These are phyloP conservation scores for Mrakia blollopis DNA, from an alignment of 768 basidiomycete species.

Conservation along the genomic window DNA sequence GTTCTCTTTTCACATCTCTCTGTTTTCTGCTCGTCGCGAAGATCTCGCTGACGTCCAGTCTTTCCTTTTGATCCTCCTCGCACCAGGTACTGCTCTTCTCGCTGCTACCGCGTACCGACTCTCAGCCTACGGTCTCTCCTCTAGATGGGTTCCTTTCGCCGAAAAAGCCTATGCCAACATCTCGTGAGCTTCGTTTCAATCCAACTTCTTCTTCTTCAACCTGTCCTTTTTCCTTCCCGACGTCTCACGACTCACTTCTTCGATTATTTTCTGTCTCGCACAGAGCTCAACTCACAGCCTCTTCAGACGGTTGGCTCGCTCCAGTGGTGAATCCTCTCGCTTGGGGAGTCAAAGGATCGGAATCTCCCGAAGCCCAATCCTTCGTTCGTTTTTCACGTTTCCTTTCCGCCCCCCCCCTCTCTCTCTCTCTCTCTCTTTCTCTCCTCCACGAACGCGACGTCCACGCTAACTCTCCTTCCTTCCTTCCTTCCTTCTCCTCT, in stretches of 20 bases:
- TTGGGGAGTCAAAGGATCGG: conserved; percentile 50
- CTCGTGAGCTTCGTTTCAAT: not conserved
- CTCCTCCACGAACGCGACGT: too few relatives aligned
- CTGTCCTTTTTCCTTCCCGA: too few relatives aligned
- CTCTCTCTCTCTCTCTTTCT: not conserved
- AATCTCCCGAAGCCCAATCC: conserved; percentile 71
- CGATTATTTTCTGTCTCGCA: not conserved
- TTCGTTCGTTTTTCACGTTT: conserved; percentile 48
- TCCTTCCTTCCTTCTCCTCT: not conserved
- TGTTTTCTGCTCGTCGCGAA: not conserved
- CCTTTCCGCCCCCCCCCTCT: not conserved
- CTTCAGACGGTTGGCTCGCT: not conserved
- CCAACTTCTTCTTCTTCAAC: not conserved
- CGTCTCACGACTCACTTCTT: not conserved
- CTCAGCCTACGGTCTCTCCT: conserved; percentile 21
- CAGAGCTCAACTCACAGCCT: not conserved
- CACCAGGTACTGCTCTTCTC: conserved; percentile 19
- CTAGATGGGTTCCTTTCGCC: conserved; percentile 24
- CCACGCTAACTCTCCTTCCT: not conserved
- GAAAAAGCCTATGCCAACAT: conserved; percentile 28
- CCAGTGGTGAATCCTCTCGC: conserved; percentile 65
- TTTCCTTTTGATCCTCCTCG: not conserved
- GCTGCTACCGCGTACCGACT: conserved; percentile 27
- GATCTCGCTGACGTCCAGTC: not conserved
- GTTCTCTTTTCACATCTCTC: not conserved